Base-by-base conservation (phyloP, 495 filamentous ascomycete genomes). In the Lepidopterella palustris region DNA sequence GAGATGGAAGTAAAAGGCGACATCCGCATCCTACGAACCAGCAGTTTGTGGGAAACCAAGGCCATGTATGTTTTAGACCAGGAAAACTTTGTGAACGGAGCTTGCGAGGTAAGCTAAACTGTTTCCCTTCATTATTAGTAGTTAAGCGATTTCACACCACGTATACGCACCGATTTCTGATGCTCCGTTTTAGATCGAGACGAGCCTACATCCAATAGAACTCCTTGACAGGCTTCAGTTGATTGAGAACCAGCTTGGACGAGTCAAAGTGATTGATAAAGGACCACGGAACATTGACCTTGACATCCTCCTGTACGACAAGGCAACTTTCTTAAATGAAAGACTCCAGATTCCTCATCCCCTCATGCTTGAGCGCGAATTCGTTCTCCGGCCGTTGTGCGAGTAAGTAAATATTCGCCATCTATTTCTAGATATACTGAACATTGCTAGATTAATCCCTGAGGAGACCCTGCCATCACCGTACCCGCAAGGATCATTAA, bases 31-130 rank as follows among this genome's bases (percentile, higher is more conserved):
- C 80, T 82, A 55, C 76, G 85, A 65, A 96, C 92, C 0, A 97
- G 93, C 69, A 84, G 84, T 55, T 77, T 98, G 35, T 98, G 92
- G 78, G 90, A 97, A 75, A 98, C 92, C 5, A 83, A 88, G 60
- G 88, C 93, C 23, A 98, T 98, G 93, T 97, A 98, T 74, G 85
- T 96, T 63, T 74, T 87, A 62, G 86, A 96, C 67, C 93, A 98
- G 70, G 83, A 82, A 58, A 80, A 84, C 18, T 98, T 97, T 67
- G 74, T 97, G 40, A 98, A 98, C 70, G 93, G 91, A 29, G 91
- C 85, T 55, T 96, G 90, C 71, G 89, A 98, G 84, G 93, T 96
- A 62, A 69, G 80, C 21, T 49, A 4, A 32, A 9, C 25, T 45
- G 8, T 8, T 15, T 13, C n/a, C n/a, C n/a, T n/a, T n/a, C n/a